Evolutionary conservation across 768 basidiomycete genomes (phyloP).

Genomic region (Imleria badia): DNA sequence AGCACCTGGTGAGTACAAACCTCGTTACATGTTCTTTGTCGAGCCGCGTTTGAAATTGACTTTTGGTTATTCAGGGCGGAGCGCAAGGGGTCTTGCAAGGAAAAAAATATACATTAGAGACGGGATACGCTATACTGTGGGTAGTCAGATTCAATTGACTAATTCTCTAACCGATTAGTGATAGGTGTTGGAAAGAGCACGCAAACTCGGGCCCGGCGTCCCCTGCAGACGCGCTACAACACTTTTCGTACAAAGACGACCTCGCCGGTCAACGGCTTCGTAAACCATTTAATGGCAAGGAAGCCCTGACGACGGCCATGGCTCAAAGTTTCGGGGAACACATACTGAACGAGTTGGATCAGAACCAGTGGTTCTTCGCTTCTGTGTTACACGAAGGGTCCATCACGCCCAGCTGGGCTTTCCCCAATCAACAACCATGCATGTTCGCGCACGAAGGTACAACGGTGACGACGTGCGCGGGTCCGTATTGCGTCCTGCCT

Average conservation of each 20-base stretch:
- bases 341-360: neutral
- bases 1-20: neutral
- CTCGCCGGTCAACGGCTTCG: conserved; percentile 3
- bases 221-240: neutral
- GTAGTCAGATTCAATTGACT: neutral
- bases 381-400: conserved; percentile 1
- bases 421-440: neutral
- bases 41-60: neutral
- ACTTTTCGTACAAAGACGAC: neutral
- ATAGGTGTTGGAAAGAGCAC: conserved; percentile 6
- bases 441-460: neutral
- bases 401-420: neutral
- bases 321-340: neutral
- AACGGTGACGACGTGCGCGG: neutral
- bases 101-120: neutral
- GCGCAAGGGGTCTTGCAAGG: conserved; percentile 4
- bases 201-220: neutral
- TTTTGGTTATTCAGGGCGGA: neutral
- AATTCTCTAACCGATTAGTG: neutral
- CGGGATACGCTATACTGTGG: conserved; percentile 5
- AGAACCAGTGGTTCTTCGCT: neutral
- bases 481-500: conserved; percentile 6
- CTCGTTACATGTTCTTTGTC: neutral
- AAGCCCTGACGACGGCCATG: neutral
- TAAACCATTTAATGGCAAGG: neutral